Evolutionary conservation across 1,139 yeast genomes (phyloP).

Genomic region (Sugiyamaella xylanicola): DNA sequence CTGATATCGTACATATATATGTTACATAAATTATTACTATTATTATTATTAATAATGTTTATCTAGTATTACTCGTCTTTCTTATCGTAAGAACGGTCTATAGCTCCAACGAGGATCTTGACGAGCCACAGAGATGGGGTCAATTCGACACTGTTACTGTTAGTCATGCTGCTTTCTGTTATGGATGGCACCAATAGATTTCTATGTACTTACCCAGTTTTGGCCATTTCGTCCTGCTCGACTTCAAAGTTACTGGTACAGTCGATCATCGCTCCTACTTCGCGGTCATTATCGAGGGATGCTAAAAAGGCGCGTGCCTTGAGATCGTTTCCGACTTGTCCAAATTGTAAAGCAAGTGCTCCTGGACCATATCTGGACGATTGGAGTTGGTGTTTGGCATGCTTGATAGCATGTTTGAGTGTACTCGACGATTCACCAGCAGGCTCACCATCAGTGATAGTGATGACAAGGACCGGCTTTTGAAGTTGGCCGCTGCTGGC

Average conservation of each 20-base stretch:
- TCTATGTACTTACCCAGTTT: slow-evolving; percentile 28
- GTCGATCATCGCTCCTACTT: slow-evolving; percentile 40
- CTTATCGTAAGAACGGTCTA: slow-evolving; percentile 38
- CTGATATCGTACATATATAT: too few relatives aligned
- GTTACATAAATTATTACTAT: too few relatives aligned
- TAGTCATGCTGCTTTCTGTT: too few relatives aligned
- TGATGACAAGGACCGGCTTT: slow-evolving; percentile 41
- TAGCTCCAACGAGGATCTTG: slow-evolving; percentile 40
- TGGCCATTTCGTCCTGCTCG: slow-evolving; percentile 43
- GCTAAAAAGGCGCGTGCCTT: slow-evolving; percentile 41
- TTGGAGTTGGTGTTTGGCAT: slow-evolving; percentile 34
- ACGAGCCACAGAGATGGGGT: slow-evolving; percentile 41
- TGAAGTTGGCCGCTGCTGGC: slow-evolving; percentile 34
- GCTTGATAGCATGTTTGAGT: slow-evolving; percentile 35
- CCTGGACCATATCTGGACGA: slow-evolving; percentile 39
- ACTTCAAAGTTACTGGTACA: slow-evolving; percentile 41
- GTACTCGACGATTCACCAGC: slow-evolving; percentile 39
- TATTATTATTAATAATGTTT: too few relatives aligned
- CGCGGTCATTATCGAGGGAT: slow-evolving; percentile 37
- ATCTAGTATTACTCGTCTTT: slow-evolving; percentile 35
- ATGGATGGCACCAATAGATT: not conserved
- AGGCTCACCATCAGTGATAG: slow-evolving; percentile 43
- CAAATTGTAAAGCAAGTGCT: slow-evolving; percentile 42
- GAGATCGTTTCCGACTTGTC: slow-evolving; percentile 42
- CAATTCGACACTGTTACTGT: slow-evolving; percentile 35